Evolutionary conservation across 108 stramenopile species (phyloP).

Genomic region (Skeletonema costatum): DNA sequence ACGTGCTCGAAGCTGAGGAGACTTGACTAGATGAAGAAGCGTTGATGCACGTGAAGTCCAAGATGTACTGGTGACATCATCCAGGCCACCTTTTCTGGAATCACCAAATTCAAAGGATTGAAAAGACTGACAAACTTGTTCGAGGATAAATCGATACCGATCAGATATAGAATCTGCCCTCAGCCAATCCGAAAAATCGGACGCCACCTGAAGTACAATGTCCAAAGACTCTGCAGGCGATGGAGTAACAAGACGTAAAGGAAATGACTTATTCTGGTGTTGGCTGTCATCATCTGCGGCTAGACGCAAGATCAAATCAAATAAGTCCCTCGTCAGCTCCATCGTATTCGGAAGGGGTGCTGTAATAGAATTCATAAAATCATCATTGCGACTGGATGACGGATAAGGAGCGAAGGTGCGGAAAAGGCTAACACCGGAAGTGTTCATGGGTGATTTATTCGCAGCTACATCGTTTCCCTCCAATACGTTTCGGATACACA

Average conservation of each 20-base stretch:
- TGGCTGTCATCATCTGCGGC: slow-evolving; percentile 38
- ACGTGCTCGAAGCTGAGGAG: slow-evolving; percentile 21
- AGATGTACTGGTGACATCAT: slow-evolving; percentile 7
- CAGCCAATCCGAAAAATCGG: slow-evolving; percentile 43
- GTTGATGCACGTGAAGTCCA: slow-evolving; percentile 29
- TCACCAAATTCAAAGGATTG: not conserved
- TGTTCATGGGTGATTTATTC: not conserved
- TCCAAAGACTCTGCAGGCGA: slow-evolving; percentile 37
- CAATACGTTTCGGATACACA: slow-evolving; percentile 33
- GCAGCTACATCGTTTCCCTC: slow-evolving; percentile 1
- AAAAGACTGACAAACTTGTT: slow-evolving; percentile 20
- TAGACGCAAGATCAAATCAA: slow-evolving; percentile 38
- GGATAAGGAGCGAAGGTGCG: slow-evolving; percentile 4
- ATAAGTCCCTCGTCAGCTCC: slow-evolving; percentile 41
- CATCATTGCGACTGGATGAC: not conserved
- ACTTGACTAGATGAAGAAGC: slow-evolving; percentile 16
- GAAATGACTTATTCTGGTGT: slow-evolving; percentile 26
- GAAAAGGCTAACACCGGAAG: slow-evolving; percentile 9
- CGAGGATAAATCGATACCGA: slow-evolving; percentile 27
- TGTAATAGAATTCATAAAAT: slow-evolving; percentile 15
- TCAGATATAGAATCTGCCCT: slow-evolving; percentile 13
- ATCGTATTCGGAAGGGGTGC: slow-evolving; percentile 32
- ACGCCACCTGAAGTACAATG: slow-evolving; percentile 30
- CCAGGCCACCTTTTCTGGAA: not conserved
- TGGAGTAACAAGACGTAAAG: slow-evolving; percentile 28